phyloP scores from a whole-genome alignment of 768 basidiomycete genomes.

The Coprinopsis cinerea region DNA sequence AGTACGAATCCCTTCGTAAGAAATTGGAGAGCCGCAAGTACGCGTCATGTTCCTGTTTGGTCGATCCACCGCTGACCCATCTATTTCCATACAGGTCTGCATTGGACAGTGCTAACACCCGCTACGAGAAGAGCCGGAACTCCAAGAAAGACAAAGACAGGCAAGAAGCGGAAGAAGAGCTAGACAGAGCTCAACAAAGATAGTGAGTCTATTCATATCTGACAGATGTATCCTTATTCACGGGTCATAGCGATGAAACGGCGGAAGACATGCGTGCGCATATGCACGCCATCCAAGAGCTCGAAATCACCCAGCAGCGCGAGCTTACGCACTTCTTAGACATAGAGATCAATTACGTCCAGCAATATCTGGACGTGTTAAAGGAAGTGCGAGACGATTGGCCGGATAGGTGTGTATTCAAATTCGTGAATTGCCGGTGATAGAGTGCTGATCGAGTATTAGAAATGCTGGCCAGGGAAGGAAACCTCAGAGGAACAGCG shows the following conservation, averaged over 20 bases:
- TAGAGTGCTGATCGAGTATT: conserved; percentile 12
- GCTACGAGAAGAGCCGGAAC: conserved; percentile 59
- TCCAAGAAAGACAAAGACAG: conserved; percentile 82
- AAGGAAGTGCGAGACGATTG: conserved; percentile 63
- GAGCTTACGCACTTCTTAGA: conserved; percentile 72
- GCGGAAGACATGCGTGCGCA: conserved; percentile 77
- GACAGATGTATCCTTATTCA: conserved; percentile 1
- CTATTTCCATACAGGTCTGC: conserved; percentile 44
- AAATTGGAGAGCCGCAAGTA: conserved; percentile 84
- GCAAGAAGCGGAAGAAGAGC: conserved; percentile 76
- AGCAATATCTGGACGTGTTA: conserved; percentile 68
- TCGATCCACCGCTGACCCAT: background rate
- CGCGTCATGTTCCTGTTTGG: conserved; percentile 14
- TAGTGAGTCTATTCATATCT: conserved; percentile 43
- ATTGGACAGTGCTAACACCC: conserved; percentile 69
- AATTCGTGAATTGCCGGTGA: background rate
- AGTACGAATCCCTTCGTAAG: conserved; percentile 76
- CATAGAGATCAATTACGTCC: conserved; percentile 65
- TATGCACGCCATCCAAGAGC: conserved; percentile 76
- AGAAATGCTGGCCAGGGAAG: background rate
- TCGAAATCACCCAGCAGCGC: conserved; percentile 64
- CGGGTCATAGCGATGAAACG: conserved; percentile 65
- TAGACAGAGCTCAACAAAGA: conserved; percentile 61
- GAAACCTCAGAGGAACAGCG: background rate
- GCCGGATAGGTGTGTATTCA: conserved; percentile 50